Conservation (phyloP, 2,329 filamentous ascomycete genomes). For the Thielaviopsis populi region DNA sequence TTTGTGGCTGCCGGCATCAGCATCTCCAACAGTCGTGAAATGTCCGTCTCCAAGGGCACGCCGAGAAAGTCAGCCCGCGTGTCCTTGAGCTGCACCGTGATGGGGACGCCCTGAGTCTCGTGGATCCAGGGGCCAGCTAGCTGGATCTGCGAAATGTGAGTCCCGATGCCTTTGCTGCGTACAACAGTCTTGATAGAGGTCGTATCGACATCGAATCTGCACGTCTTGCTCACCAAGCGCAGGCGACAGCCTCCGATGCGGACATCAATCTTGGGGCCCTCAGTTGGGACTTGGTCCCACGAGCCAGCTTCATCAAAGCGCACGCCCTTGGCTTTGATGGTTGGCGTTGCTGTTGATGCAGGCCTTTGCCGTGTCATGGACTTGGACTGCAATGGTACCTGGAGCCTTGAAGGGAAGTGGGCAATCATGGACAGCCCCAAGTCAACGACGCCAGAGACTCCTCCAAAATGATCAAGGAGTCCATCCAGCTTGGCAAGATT, state of each 20-base stretch:
- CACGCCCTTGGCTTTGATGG: constrained; percentile 38
- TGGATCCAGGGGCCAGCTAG: constrained; percentile 48
- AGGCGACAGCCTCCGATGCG: constrained; percentile 64
- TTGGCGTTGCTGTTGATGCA: constrained; percentile 21
- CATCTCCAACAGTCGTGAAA: constrained; percentile 67
- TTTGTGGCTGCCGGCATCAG: constrained; percentile 86
- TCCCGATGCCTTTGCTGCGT: constrained; percentile 53
- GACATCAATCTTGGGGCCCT: constrained; percentile 49
- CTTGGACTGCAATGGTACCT: neutral
- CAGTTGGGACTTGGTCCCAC: constrained; percentile 30
- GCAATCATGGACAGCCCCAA: constrained; percentile 73
- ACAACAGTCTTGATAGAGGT: constrained; percentile 71
- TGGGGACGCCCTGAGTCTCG: constrained; percentile 39
- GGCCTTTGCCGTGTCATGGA: neutral
- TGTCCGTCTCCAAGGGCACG: constrained; percentile 60
- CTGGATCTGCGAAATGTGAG: constrained; percentile 62
- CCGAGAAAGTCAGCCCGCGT: constrained; percentile 59
- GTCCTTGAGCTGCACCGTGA: constrained; percentile 47
- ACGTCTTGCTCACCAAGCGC: constrained; percentile 62
- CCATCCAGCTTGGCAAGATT: constrained; percentile 75
- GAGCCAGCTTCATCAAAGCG: constrained; percentile 40
- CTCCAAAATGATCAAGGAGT: constrained; percentile 76
- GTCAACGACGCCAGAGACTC: constrained; percentile 79
- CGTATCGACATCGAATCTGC: constrained; percentile 57
- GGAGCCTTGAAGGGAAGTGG: constrained; percentile 39